A percentile compares a stretch with the other conserved stretches of the same genome.
Conservation (phyloP, 805 yeast species). For the Ogataea nonfermentans region DNA sequence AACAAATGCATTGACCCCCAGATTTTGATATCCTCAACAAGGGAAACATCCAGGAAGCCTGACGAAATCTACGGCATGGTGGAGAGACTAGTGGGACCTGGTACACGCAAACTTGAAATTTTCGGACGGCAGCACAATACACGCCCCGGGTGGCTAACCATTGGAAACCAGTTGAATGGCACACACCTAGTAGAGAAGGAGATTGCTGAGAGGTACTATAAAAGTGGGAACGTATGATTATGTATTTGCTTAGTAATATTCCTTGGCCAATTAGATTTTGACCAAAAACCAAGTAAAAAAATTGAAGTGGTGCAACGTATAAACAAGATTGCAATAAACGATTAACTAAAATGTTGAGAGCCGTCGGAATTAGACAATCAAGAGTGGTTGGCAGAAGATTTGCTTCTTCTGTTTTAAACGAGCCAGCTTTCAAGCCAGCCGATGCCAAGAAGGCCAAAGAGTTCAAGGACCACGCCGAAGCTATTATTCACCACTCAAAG, state of each 20-base stretch:
- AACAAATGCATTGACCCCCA: conserved; percentile 68
- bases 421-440: conserved; percentile 47
- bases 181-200: conserved; percentile 57
- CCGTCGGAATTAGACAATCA: conserved; percentile 33
- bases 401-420: conserved; percentile 28
- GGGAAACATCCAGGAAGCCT: conserved; percentile 90
- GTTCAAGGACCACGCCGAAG: conserved; percentile 58
- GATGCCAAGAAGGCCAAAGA: conserved; percentile 69
- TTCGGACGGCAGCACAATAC: conserved; percentile 87
- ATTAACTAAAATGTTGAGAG: conserved; percentile 42
- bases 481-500: conserved; percentile 75
- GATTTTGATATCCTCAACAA: conserved; percentile 72
- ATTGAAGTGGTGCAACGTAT: conserved; percentile 11
- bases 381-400: conserved; percentile 34
- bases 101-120: conserved; percentile 78
- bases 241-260: not conserved
- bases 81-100: conserved; percentile 77
- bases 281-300: conserved; percentile 6
- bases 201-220: conserved; percentile 32
- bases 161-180: conserved; percentile 76
- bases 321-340: conserved; percentile 5
- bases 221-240: conserved; percentile 2
- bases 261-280: conserved; percentile 5
- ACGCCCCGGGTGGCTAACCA: conserved; percentile 86
- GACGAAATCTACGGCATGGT: conserved; percentile 85